Percentiles rank a stretch among this genome's conserved stretches.
phyloP scores from a whole-genome alignment of 768 basidiomycete genomes.

The Daedaleopsis sinensis region DNA sequence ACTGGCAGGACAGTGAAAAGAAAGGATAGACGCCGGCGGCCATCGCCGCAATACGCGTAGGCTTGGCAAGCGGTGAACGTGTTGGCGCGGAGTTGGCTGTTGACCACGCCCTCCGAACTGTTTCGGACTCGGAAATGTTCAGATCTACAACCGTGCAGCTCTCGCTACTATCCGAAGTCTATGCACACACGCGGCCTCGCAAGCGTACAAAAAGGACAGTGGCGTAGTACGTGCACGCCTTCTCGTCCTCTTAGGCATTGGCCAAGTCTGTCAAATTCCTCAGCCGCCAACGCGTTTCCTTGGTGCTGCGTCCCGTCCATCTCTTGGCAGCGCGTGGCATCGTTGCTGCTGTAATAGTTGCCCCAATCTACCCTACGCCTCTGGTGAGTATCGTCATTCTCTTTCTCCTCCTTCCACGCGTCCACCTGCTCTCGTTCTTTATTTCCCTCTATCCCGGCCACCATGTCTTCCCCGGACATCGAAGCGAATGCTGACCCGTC shows the following conservation, averaged over 20 bases:
- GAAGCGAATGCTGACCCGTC: constrained; percentile 8
- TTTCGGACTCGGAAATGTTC: too few species aligned
- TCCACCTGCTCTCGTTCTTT: not conserved
- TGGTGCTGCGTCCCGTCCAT: too few species aligned
- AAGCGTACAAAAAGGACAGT: too few species aligned
- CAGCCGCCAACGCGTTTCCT: not conserved
- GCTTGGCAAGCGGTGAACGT: not conserved
- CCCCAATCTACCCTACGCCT: not conserved
- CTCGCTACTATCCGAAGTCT: too few species aligned
- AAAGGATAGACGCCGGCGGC: not conserved
- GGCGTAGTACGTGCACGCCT: too few species aligned
- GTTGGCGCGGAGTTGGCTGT: not conserved
- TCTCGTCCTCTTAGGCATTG: too few species aligned
- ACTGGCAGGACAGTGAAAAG: too few species aligned
- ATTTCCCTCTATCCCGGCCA: not conserved
- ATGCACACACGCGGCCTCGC: too few species aligned
- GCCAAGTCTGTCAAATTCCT: not conserved
- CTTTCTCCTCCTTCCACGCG: not conserved
- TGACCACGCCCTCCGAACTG: too few species aligned
- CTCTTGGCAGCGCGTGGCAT: not conserved
- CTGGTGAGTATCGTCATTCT: not conserved
- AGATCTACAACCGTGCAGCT: too few species aligned
- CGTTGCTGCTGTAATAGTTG: not conserved
- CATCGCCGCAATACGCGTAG: not conserved
- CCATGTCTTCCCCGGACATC: constrained; percentile 3